Evolutionary conservation across 495 filamentous ascomycete species (phyloP), one percentile per base, ranked within the genome.

Genomic region (Chaetomidium leptoderma): DNA sequence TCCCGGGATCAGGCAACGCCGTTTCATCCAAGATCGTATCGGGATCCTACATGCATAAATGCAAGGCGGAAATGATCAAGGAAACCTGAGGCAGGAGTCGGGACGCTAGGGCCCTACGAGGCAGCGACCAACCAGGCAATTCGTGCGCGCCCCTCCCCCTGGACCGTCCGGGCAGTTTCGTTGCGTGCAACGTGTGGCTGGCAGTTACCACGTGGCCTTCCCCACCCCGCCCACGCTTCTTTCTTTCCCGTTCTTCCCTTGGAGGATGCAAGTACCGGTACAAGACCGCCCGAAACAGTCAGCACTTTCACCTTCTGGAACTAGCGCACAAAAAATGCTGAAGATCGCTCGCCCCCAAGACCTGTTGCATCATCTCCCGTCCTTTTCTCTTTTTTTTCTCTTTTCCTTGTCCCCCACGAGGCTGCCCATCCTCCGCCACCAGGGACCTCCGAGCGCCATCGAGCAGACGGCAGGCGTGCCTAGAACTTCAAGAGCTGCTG

Each of bases 131-230:
- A 17, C 8, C n/a, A 7, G 42, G 10, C 35, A 50, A 40, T 50
- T 50, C 36, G 26, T 42, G 54, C 54, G 45, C 54, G 30, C 35
- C 54, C 19, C 27, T 9, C 16, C 17, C 37, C 45, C 53, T 45
- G 54, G 54, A 24, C 43, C 13, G 11, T 21, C 44, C 32, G n/a
- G n/a, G n/a, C n/a, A n/a, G 16, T 44, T 26, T 8, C 19, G 35
- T 48, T 29, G 32, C 17, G 45, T 57, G 54, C 44, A 21, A 57
- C 54, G n/a, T 55, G 53, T 48, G 55, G 47, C 47, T 45, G 37
- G 27, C 30, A 10, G 19, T 32, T 36, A 50, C 55, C 55, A 58
- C 55, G 55, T 58, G 55, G 55, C 55, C 55, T 40, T 43, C 45
- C 23, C 47, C 47, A 40, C 36, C 45, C 46, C 26, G 26, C 27